Base-by-base conservation (phyloP, 2,329 filamentous ascomycete species). In the Aspergillus flavus region DNA sequence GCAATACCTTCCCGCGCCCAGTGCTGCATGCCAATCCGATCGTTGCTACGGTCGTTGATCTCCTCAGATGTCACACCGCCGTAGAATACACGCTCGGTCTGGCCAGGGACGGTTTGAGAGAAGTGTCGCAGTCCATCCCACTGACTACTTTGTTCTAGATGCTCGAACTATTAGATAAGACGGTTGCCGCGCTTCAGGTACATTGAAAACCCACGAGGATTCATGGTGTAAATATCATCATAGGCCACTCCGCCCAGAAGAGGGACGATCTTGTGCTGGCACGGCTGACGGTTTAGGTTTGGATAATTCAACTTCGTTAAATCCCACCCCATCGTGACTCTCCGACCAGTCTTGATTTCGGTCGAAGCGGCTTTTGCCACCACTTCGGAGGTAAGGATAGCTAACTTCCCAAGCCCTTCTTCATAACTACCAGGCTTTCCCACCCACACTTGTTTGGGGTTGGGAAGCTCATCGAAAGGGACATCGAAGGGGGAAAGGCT, bases 241-340 rank as follows among this genome's bases (percentile, higher is more conserved):
- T 83, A 85, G 6, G 80, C 81, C 0, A 79, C 71, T 11, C 83
- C 80, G 11, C 79, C 78, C 10, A 86, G 73, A 19, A 85, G 63
- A 12, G 82, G 79, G 1, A 84, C 76, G 61, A 87, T 83, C 60
- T 80, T 79, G 66, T 86, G 85, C 36, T 82, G 73, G 57, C 82
- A 83, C 10, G 82, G 80, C 39, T 82, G 80, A 2, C 86, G 80
- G 50, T 81, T 81, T 66, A 87, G 83, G 64, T 84, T 83, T 1
- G 85, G 83, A 66, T 83, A 80, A 62, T 87, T 84, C 3, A 87
- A 74, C 68, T 87, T 87, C 23, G 80, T 82, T 64, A 87, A 71
- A 28, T 85, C 82, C 85, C 85, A 87, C 30, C 81, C 81, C 45
- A 88, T 77, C 11, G 82, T 82, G 28, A 86, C 80, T 36, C 84